Conservation (phyloP, 179 eudicot genomes). For the Camellia oleifera region DNA sequence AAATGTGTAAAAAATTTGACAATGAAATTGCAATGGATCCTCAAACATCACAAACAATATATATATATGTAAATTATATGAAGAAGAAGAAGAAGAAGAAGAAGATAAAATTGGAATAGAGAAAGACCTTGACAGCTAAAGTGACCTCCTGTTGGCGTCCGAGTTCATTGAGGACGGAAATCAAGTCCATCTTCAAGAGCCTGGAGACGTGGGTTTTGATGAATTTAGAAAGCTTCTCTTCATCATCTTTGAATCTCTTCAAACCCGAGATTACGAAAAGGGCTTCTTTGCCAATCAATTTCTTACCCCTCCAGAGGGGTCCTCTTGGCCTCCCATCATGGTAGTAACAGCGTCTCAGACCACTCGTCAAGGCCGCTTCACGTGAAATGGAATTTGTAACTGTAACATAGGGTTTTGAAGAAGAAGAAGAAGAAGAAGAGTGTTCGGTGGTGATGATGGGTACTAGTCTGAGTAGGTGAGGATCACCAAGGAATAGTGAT, state of each 20-base stretch:
- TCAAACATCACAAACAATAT: not conserved
- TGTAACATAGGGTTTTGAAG: constrained; percentile 12
- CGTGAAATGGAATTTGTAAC: not conserved
- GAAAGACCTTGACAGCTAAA: constrained; percentile 71
- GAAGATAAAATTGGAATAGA: not conserved
- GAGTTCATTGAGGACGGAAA: constrained; percentile 79
- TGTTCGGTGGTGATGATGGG: not conserved
- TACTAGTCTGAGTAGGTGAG: constrained; percentile 10
- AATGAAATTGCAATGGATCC: too few relatives aligned
- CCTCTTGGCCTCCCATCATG: constrained; percentile 96
- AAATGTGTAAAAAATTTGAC: too few relatives aligned
- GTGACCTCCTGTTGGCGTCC: constrained; percentile 74
- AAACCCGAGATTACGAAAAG: constrained; percentile 62
- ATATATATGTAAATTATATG: too few relatives aligned
- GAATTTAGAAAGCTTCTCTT: constrained; percentile 57
- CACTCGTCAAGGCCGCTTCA: constrained; percentile 12
- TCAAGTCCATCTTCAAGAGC: constrained; percentile 78
- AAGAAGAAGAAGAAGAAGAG: constrained; percentile 8
- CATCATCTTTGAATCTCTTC: constrained; percentile 71
- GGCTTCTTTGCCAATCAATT: constrained; percentile 87
- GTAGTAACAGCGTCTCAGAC: constrained; percentile 20
- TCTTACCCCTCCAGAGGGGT: constrained; percentile 85
- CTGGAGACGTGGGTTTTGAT: constrained; percentile 60
- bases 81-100: not conserved
- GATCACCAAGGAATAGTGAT: constrained; percentile 13